Conservation (phyloP, 2,329 filamentous ascomycete species). For the Ilyonectria destructans region DNA sequence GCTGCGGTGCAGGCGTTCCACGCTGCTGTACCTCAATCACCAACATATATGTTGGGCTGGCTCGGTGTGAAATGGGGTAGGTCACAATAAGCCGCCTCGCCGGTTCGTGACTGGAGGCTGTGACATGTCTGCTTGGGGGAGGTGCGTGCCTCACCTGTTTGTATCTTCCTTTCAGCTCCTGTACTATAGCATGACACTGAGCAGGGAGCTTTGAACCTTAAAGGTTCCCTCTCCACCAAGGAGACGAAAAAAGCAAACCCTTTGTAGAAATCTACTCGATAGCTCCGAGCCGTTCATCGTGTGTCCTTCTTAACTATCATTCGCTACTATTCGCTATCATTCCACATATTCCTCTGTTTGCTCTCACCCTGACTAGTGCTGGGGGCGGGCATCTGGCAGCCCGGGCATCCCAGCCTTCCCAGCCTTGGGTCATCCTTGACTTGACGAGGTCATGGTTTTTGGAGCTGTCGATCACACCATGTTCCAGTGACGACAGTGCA, state of each 20-base stretch:
- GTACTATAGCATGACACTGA: neutral
- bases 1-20: too few relatives aligned
- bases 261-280: neutral
- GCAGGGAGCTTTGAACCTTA: neutral
- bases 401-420: slow-evolving; percentile 7
- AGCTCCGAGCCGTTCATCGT: neutral
- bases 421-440: slow-evolving; percentile 13
- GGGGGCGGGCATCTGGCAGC: neutral
- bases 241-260: neutral
- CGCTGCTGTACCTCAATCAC: too few relatives aligned
- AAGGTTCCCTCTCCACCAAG: neutral
- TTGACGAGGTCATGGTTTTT: slow-evolving; percentile 13
- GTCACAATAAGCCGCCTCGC: neutral
- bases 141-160: too few relatives aligned
- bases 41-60: neutral
- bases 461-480: slow-evolving; percentile 21
- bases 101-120: neutral
- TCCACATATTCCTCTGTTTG: neutral
- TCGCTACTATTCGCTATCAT: neutral
- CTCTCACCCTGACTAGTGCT: neutral
- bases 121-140: too few relatives aligned
- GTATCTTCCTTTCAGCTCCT: neutral
- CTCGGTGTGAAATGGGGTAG: neutral
- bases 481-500: slow-evolving; percentile 15
- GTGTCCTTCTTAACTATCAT: neutral